Base-by-base conservation (phyloP, 2,329 filamentous ascomycete genomes). In the Dactylonectria macrodidyma region DNA sequence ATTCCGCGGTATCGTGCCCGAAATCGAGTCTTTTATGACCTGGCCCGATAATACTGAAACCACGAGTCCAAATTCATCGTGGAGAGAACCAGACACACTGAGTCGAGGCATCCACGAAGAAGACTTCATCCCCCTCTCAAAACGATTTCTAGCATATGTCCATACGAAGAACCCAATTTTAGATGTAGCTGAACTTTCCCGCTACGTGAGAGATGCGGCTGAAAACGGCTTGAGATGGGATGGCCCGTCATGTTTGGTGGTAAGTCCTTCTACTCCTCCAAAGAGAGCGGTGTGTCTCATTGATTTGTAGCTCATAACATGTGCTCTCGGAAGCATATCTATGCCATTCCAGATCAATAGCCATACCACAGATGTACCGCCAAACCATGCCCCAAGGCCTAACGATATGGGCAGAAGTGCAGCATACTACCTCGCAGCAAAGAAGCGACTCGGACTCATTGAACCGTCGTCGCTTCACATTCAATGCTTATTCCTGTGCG, bases 401-500 rank as follows among this genome's bases (percentile, higher is more conserved):
- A 11, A 50, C 8, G 60, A 71, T 46, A 59, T 70, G 10, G 55
- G 72, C 10, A 65, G 66, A 36, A 73, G 67, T 10, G 66, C 70
- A 19, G 70, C 65, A 11, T 78, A 73, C 65, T 77, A 73, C 46
- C 65, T 72, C 1, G 65, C 76, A 14, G 75, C 76, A 5, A 75
- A 72, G 19, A 74, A 74, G 52, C 65, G 76, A 22, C 67, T 78
- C 1, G 76, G 74, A 0, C 71, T 73, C 1, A 66, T 77, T 16
- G 67, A 72, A 41, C 73, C 75, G 44, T 75, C 74, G 0, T 65
- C 83, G 30, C 65, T 82, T 2, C 77, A 76, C 11, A 76, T 78
- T n/a, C 81, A 84, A 46, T 83, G 81, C 57, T 74, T 80, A 52
- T 82, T 82, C 58, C 77, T 81, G 62, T 80, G 80, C 14, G 81